phyloP scores from a whole-genome alignment of 169 alveolate species.

The Cryptosporidium ryanae region DNA sequence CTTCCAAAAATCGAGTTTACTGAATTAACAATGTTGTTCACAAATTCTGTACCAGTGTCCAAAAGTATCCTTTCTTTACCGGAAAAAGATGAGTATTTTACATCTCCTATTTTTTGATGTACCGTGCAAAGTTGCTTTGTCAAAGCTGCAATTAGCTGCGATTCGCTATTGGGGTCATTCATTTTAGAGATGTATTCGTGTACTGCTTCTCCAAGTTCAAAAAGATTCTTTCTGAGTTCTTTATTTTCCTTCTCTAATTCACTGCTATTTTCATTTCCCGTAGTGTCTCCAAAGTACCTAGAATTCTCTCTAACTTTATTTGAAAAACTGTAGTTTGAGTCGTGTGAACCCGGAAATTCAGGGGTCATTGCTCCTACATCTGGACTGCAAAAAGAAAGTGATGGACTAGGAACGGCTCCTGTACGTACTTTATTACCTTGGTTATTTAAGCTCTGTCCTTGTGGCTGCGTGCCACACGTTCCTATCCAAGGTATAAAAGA shows the following conservation, averaged over 20 bases:
- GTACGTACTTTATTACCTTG: constrained; percentile 10
- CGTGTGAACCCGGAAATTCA: constrained; percentile 68
- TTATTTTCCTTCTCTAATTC: constrained; percentile 63
- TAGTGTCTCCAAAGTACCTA: neutral
- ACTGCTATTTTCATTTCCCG: neutral
- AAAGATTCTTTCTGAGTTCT: constrained; percentile 61
- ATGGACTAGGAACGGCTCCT: neutral
- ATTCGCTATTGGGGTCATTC: constrained; percentile 45
- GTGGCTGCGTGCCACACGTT: constrained; percentile 48
- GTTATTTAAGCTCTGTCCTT: neutral
- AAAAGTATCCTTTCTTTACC: constrained; percentile 12
- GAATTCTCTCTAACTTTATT: constrained; percentile 5
- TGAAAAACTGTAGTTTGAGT: constrained; percentile 59
- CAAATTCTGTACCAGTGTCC: constrained; percentile 27
- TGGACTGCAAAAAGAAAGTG: constrained; percentile 24
- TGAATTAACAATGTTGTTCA: constrained; percentile 16
- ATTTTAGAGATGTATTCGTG: constrained; percentile 57
- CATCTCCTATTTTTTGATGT: constrained; percentile 53
- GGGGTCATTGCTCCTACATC: constrained; percentile 51
- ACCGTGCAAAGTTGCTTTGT: constrained; percentile 47
- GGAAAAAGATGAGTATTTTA: constrained; percentile 12
- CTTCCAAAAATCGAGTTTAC: constrained; percentile 25
- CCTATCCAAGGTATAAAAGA: constrained; percentile 71
- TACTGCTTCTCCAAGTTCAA: constrained; percentile 72
- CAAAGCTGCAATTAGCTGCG: constrained; percentile 61